Base-by-base conservation (phyloP, 2,329 filamentous ascomycete genomes). In the Bipolaris oryzae region DNA sequence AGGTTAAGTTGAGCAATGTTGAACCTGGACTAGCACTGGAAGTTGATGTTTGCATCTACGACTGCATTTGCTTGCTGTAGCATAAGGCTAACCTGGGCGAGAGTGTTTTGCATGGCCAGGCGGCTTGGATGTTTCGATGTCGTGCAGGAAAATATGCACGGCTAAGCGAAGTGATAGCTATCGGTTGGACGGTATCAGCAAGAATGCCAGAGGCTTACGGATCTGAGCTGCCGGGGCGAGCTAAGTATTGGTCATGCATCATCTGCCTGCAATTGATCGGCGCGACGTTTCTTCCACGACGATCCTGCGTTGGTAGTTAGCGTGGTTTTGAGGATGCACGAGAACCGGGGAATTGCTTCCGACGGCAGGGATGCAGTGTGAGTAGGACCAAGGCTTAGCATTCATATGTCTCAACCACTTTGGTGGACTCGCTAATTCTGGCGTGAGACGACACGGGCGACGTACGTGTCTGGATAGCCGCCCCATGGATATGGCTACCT, bases 261-360 rank as follows among this genome's bases (percentile, higher is more conserved):
- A 23, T 25, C 43, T 38, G 41, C 35, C 38, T 28, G 21, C 21
- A 25, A 20, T 23, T 60, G 57, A 66, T 62, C 60, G 63, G 63
- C 53, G 50, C 52, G 33, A 46, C 53, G 45, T 57, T 52, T 48
- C 54, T 64, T 59, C 39, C 47, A 57, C 46, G 59, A 60, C 57
- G 57, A 50, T 54, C 47, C 57, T 50, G 49, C 31, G 23, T 54
- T 57, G 34, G 11, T 33, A 31, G 41, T 57, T 65, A 63, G 53
- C 52, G 46, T 49, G 21, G 48, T 52, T 53, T 46, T 57, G 45
- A 50, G 45, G 45, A 43, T 59, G 58, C 60, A 59, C 28, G 35
- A 39, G 35, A 46, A 46, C 37, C 63, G 61, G 63, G 63, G 61
- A 61, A 62, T 39, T 35, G 41, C 48, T 62, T 53, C 63, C 63